phyloP scores from a whole-genome alignment of 495 filamentous ascomycete species.

The Evernia prunastri region DNA sequence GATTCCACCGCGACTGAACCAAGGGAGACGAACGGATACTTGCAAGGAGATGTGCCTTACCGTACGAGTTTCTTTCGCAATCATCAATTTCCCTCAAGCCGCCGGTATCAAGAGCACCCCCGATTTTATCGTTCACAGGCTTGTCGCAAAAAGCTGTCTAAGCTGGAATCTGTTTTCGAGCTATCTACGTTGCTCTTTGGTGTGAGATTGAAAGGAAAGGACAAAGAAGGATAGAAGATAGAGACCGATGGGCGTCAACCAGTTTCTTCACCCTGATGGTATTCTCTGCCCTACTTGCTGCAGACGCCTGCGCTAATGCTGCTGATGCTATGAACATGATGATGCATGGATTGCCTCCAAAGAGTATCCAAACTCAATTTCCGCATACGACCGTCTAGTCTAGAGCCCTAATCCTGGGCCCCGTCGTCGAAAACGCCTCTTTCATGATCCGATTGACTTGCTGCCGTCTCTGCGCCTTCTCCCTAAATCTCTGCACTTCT shows the following conservation, averaged over 20 bases:
- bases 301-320: slow-evolving; percentile 14
- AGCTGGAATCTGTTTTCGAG: background rate
- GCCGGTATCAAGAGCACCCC: too few relatives aligned
- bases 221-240: background rate
- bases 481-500: slow-evolving; percentile 53
- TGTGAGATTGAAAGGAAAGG: background rate
- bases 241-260: background rate
- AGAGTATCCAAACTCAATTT: background rate
- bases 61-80: too few relatives aligned
- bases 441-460: slow-evolving; percentile 44
- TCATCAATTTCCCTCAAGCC: too few relatives aligned
- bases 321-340: background rate
- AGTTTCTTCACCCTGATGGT: background rate
- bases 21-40: too few relatives aligned
- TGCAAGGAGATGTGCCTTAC: too few relatives aligned
- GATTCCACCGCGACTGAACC: too few relatives aligned
- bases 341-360: background rate
- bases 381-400: background rate
- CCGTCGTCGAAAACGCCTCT: slow-evolving; percentile 32
- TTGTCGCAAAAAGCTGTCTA: background rate
- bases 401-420: slow-evolving; percentile 23
- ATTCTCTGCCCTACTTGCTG: background rate
- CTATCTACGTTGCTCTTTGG: background rate
- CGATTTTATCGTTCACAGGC: too few relatives aligned
- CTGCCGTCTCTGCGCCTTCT: slow-evolving; percentile 49